These are phyloP conservation scores for Paecilomyces niveus DNA, from an alignment of 2,329 filamentous ascomycete species.

Conservation along the genomic window DNA sequence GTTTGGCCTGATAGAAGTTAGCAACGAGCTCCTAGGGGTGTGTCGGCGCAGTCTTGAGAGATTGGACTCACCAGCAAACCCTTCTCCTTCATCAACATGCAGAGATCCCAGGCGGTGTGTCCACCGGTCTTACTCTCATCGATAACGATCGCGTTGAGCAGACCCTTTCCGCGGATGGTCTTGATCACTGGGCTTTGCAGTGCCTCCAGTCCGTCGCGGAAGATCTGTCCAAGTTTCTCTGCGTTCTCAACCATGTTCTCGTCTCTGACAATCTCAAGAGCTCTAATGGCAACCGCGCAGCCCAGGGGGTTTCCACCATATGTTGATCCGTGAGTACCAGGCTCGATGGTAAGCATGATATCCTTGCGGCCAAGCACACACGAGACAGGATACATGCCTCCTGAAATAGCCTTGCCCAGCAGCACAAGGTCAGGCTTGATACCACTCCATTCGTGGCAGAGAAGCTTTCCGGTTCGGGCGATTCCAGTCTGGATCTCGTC, in stretches of 20 bases:
- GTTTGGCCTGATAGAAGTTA: slow-evolving; percentile 66
- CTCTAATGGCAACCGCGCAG: slow-evolving; percentile 90
- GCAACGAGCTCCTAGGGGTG: slow-evolving; percentile 2
- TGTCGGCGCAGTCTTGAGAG: not conserved
- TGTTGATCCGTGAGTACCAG: slow-evolving; percentile 95
- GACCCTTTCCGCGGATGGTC: slow-evolving; percentile 79
- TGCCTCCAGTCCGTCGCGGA: slow-evolving; percentile 69
- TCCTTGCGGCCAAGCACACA: slow-evolving; percentile 82
- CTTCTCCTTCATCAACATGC: slow-evolving; percentile 91
- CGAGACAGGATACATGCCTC: slow-evolving; percentile 98
- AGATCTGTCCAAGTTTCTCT: slow-evolving; percentile 70
- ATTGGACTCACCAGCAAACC: slow-evolving; percentile 68
- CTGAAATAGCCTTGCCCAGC: slow-evolving; percentile 94
- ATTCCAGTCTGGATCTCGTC: slow-evolving; percentile 99
- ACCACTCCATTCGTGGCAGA: slow-evolving; percentile 89
- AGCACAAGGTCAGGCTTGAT: slow-evolving; percentile 94
- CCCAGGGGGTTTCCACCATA: slow-evolving; percentile 96
- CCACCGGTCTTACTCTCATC: slow-evolving; percentile 81
- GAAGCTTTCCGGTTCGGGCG: slow-evolving; percentile 84
- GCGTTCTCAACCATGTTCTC: slow-evolving; percentile 80
- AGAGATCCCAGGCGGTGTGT: slow-evolving; percentile 91
- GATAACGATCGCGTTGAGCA: slow-evolving; percentile 93
- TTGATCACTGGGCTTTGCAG: slow-evolving; percentile 76
- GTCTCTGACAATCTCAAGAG: slow-evolving; percentile 87
- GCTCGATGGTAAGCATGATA: slow-evolving; percentile 91